Evolutionary conservation across 371 early-diverging fungal genomes (phyloP).

Genomic region (Nematocida sp.): DNA sequence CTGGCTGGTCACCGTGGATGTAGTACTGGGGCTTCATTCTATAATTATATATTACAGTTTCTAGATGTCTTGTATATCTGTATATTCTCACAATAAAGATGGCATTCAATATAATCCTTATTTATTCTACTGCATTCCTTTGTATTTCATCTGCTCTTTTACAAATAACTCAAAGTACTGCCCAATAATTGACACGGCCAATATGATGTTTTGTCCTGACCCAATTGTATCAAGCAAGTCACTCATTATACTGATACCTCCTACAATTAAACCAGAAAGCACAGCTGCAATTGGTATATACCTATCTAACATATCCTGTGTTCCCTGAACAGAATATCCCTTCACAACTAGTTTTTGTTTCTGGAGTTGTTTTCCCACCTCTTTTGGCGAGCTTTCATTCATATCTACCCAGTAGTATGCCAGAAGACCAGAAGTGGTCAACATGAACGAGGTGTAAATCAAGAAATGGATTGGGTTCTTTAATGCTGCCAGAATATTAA

Average conservation of each 20-base stretch:
- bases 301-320: constrained; percentile 93
- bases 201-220: constrained; percentile 95
- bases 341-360: constrained; percentile 89
- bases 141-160: constrained; percentile 70
- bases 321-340: constrained; percentile 85
- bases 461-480: constrained; percentile 83
- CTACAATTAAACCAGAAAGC: constrained; percentile 91
- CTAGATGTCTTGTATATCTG: too few species aligned
- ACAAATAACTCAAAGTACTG: constrained; percentile 73
- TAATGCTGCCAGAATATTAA: constrained; percentile 76
- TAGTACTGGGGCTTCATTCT: neutral
- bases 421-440: constrained; percentile 85
- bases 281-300: constrained; percentile 87
- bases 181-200: constrained; percentile 97
- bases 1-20: constrained; percentile 59
- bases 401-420: constrained; percentile 94
- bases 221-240: constrained; percentile 85
- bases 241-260: constrained; percentile 83
- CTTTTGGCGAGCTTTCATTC: constrained; percentile 88
- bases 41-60: too few species aligned
- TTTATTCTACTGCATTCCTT: constrained; percentile 50
- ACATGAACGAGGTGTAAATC: constrained; percentile 84
- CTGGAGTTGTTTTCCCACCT: constrained; percentile 90
- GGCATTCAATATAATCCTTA: neutral
- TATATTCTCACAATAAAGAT: too few species aligned